These are phyloP conservation scores for Solanum hybrid DNA, from an alignment of 305 asterid genomes.

Conservation along the genomic window DNA sequence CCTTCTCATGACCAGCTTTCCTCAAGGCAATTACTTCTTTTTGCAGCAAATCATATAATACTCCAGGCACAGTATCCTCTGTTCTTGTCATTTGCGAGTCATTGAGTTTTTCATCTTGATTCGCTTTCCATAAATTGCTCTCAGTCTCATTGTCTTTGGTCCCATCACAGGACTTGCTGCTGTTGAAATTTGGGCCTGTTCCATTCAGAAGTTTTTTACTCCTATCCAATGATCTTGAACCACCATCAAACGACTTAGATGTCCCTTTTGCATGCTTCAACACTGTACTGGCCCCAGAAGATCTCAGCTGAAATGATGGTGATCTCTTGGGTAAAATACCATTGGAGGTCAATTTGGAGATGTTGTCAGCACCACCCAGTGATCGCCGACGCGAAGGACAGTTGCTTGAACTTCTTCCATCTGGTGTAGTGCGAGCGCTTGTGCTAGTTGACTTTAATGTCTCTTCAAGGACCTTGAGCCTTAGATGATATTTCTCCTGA, in stretches of 20 bases:
- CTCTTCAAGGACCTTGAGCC: slow-evolving; percentile 84
- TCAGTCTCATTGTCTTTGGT: slow-evolving; percentile 62
- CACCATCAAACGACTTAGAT: slow-evolving; percentile 97
- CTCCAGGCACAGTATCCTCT: slow-evolving; percentile 75
- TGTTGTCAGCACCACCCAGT: slow-evolving; percentile 81
- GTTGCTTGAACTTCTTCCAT: slow-evolving; percentile 62
- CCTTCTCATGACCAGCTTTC: slow-evolving; percentile 91
- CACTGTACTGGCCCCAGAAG: slow-evolving; percentile 81
- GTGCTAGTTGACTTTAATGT: slow-evolving; percentile 72
- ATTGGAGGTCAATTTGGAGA: slow-evolving; percentile 72
- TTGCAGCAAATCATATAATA: slow-evolving; percentile 73
- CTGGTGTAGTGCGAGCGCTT: slow-evolving; percentile 44
- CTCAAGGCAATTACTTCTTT: slow-evolving; percentile 87
- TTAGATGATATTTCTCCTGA: slow-evolving; percentile 85
- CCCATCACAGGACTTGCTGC: slow-evolving; percentile 88
- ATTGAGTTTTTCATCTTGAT: slow-evolving; percentile 53
- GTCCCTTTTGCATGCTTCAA: slow-evolving; percentile 96
- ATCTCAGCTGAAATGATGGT: slow-evolving; percentile 85
- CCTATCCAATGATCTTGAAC: slow-evolving; percentile 78
- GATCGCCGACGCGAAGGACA: slow-evolving; percentile 87
- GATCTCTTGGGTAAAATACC: slow-evolving; percentile 90
- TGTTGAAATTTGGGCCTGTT: slow-evolving; percentile 79
- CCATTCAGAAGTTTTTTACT: slow-evolving; percentile 77
- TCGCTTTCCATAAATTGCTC: slow-evolving; percentile 57
- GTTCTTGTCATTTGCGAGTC: slow-evolving; percentile 47